Evolutionary conservation across 2,329 filamentous ascomycete genomes (phyloP).

Genomic region (Paecilomyces formosus): DNA sequence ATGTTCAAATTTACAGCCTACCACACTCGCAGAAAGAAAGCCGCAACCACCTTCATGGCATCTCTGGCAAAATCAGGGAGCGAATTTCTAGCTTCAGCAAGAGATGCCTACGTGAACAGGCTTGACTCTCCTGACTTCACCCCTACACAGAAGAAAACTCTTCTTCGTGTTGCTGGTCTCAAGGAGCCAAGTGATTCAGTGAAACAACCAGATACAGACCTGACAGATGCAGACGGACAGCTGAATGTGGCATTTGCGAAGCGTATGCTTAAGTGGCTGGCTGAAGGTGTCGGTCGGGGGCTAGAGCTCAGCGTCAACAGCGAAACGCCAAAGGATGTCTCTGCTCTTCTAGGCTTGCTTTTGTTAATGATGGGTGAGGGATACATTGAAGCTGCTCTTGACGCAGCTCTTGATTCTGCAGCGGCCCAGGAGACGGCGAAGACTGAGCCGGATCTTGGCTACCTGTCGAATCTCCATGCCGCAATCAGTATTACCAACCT

Average conservation of each 20-base stretch:
- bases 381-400: slow-evolving; percentile 59
- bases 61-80: slow-evolving; percentile 84
- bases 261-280: slow-evolving; percentile 95
- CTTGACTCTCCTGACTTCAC: slow-evolving; percentile 85
- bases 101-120: slow-evolving; percentile 83
- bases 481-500: slow-evolving; percentile 86
- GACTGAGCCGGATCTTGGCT: slow-evolving; percentile 78
- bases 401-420: slow-evolving; percentile 66
- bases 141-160: slow-evolving; percentile 79
- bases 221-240: slow-evolving; percentile 80
- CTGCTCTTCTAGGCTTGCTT: slow-evolving; percentile 72
- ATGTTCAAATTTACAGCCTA: slow-evolving; percentile 97
- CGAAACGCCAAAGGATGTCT: slow-evolving; percentile 92
- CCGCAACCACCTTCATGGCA: slow-evolving; percentile 84
- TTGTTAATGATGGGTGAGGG: slow-evolving; percentile 83
- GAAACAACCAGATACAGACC: slow-evolving; percentile 78
- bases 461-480: slow-evolving; percentile 69
- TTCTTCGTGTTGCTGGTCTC: slow-evolving; percentile 80
- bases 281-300: slow-evolving; percentile 84
- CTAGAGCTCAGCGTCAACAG: slow-evolving; percentile 80
- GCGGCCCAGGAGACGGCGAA: slow-evolving; percentile 70
- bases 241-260: slow-evolving; percentile 84
- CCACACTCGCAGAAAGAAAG: slow-evolving; percentile 72
- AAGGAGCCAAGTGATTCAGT: slow-evolving; percentile 57
- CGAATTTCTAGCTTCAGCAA: slow-evolving; percentile 77